Evolutionary conservation across 2,329 filamentous ascomycete genomes (phyloP), one percentile per base, ranked within the genome.

Genomic region (Nemania sp.): DNA sequence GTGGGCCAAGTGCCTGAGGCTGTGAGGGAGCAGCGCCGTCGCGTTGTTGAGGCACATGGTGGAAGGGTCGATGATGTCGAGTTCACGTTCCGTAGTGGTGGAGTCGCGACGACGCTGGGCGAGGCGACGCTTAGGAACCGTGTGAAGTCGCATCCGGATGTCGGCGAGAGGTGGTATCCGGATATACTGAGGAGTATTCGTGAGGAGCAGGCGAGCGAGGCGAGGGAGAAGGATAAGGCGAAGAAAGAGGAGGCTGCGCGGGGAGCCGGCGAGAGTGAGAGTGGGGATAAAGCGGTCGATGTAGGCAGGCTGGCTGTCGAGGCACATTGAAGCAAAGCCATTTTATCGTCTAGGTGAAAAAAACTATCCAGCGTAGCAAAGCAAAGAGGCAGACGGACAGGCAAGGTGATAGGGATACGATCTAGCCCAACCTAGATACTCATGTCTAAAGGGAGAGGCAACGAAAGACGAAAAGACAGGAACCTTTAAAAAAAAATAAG

Each of bases 91-190:
- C 80, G 86, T 20, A 84, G 80, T 57, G 89, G 89, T 14, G 78
- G 83, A 51, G 82, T 78, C 67, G 81, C 84, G 14, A 84, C 81
- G 68, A 86, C 81, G 61, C 73, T 95, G 7, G 90, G 91, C 4
- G 90, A 95, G 76, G 91, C 90, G 9, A 95, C 90, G 54, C 73
- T 96, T 68, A 81, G 89, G 73, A 96, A 95, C 72, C 76, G 91
- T 12, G 80, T 95, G 63, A 94, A 92, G 79, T 91, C 88, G 61
- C 91, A 96, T 73, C 88, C 87, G 3, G 91, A 95, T 70, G 91
- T 96, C 1, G 90, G 89, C 2, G 88, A 92, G 77, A 77, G 85
- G 64, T 95, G 90, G 84, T 90, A 88, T 67, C 86, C 86, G 3
- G 83, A 88, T 37, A 80, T 86, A 17, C 66, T 85, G 60, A 72